A percentile compares a stretch with the other conserved stretches of the same genome.
Conservation (phyloP, 805 yeast genomes). For the Scheffersomyces ergatensis region DNA sequence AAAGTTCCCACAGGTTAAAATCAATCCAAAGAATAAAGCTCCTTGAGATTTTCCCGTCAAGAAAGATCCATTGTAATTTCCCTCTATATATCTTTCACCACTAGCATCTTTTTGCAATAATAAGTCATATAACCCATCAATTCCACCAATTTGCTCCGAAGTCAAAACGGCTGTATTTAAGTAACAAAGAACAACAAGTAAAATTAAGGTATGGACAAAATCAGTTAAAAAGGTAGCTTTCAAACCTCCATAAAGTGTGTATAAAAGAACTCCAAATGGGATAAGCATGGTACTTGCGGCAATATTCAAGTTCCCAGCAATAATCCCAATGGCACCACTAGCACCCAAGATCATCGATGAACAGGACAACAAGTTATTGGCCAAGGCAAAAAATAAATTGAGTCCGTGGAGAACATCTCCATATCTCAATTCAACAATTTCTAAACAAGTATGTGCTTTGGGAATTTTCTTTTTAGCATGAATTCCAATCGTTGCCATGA, state of each 20-base stretch:
- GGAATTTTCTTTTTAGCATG: constrained; percentile 26
- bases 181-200: constrained; percentile 22
- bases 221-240: constrained; percentile 52
- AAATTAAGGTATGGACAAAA: constrained; percentile 27
- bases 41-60: constrained; percentile 36
- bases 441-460: constrained; percentile 27
- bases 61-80: constrained; percentile 32
- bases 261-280: constrained; percentile 40
- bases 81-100: constrained; percentile 21
- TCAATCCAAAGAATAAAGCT: constrained; percentile 32
- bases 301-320: constrained; percentile 24
- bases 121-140: constrained; percentile 23
- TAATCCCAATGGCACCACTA: constrained; percentile 23
- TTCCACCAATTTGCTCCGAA: constrained; percentile 24
- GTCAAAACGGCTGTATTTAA: constrained; percentile 23
- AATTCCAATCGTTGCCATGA: constrained; percentile 22
- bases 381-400: constrained; percentile 22
- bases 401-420: constrained; percentile 21
- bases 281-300: constrained; percentile 26
- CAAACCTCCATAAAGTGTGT: constrained; percentile 50
- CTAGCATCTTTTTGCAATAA: constrained; percentile 13
- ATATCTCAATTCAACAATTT: constrained; percentile 25
- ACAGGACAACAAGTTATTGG: constrained; percentile 22
- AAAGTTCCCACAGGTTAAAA: constrained; percentile 32
- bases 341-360: constrained; percentile 27